Evolutionary conservation across 2,329 filamentous ascomycete genomes (phyloP).

Genomic region (Aspergillus sergii): DNA sequence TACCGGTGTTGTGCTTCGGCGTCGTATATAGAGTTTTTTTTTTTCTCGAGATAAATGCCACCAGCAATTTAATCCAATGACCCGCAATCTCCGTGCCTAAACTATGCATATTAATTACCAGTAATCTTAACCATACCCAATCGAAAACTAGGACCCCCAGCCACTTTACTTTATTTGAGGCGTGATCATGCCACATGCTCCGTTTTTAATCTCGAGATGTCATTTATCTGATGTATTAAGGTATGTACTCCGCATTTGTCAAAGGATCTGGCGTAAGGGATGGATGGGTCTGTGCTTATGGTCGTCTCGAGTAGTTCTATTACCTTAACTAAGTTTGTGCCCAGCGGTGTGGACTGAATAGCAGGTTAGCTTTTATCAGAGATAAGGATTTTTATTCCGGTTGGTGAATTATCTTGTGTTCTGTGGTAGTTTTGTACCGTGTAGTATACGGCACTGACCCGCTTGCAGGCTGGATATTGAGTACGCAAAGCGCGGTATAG

Average conservation of each 20-base stretch:
- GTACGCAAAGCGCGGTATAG: background rate
- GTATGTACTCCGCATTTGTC: too few relatives aligned
- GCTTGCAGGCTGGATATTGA: background rate
- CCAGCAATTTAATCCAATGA: background rate
- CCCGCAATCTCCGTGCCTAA: background rate
- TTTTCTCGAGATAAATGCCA: background rate
- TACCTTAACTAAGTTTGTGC: too few relatives aligned
- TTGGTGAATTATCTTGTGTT: background rate
- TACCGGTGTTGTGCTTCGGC: background rate
- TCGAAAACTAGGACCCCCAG: background rate
- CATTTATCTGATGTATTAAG: too few relatives aligned
- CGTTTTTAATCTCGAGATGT: background rate
- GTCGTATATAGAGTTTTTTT: background rate
- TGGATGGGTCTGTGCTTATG: background rate
- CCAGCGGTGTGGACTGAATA: background rate
- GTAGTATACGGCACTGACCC: background rate
- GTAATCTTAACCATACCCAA: too few relatives aligned
- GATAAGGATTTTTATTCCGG: background rate
- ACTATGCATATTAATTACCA: background rate
- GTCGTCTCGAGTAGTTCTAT: background rate
- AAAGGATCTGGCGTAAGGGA: too few relatives aligned
- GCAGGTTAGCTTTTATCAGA: background rate
- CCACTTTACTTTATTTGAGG: background rate
- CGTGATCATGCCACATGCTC: background rate
- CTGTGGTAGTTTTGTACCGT: background rate